These are phyloP conservation scores for Nicotiana otophora DNA, from an alignment of 257 asterid genomes.

Conservation along the genomic window DNA sequence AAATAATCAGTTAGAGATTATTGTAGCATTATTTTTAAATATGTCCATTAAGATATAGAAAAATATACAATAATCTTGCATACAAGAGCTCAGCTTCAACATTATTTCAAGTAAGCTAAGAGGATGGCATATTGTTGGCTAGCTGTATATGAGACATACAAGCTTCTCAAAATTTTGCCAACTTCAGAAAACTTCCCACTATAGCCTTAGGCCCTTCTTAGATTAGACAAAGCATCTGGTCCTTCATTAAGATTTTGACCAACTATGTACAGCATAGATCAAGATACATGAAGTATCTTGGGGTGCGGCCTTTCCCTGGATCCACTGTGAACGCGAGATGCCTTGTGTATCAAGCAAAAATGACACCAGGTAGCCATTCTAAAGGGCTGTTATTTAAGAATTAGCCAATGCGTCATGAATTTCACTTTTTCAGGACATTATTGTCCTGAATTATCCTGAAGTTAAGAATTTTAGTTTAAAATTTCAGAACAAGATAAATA, in stretches of 20 bases:
- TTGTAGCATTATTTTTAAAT: background rate
- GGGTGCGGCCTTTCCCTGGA: no score
- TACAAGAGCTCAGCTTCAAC: background rate
- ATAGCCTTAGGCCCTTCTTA: background rate
- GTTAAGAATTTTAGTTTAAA: no score
- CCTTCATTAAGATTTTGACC: background rate
- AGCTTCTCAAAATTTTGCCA: background rate
- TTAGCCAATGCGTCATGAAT: no score
- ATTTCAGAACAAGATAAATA: no score
- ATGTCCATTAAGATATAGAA: background rate
- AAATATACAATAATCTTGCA: background rate
- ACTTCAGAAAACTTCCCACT: background rate
- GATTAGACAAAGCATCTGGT: background rate
- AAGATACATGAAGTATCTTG: no score
- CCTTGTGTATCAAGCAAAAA: no score
- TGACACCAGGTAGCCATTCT: no score
- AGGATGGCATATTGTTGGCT: background rate
- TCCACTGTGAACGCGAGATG: no score
- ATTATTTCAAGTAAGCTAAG: background rate
- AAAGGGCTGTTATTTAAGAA: no score
- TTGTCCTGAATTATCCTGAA: no score
- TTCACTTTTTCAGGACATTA: no score
- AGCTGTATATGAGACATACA: background rate
- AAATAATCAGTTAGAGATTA: background rate
- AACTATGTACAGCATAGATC: background rate